Percentiles rank a stretch among this genome's conserved stretches.
Conservation (phyloP, 257 asterid species). For the Capsicum chinense region DNA sequence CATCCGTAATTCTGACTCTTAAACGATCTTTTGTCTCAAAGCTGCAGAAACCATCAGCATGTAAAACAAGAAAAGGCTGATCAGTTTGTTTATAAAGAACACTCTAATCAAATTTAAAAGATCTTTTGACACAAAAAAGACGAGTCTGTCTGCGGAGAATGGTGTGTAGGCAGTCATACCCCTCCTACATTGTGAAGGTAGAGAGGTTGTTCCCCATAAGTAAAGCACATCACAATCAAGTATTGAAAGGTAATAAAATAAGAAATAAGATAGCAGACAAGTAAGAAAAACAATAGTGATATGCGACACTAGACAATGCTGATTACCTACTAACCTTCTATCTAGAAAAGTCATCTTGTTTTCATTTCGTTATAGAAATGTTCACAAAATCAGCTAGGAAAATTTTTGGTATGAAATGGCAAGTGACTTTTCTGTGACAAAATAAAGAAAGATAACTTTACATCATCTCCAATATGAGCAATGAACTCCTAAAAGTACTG, state of each 20-base stretch:
- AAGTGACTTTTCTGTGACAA: too few species aligned
- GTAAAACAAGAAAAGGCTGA: not conserved
- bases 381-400: too few species aligned
- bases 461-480: too few species aligned
- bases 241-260: not conserved
- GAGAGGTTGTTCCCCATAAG: not conserved
- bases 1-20: constrained; percentile 31
- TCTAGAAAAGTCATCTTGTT: too few species aligned
- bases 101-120: not conserved
- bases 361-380: too few species aligned
- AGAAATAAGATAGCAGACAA: too few species aligned
- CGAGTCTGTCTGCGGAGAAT: not conserved
- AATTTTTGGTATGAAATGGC: too few species aligned
- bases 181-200: not conserved
- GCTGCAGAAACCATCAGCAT: constrained; percentile 27
- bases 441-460: too few species aligned
- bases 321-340: too few species aligned
- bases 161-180: not conserved
- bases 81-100: not conserved
- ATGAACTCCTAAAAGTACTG: too few species aligned
- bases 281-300: too few species aligned
- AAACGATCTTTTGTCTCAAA: constrained; percentile 25
- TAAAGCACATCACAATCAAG: not conserved
- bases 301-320: too few species aligned
- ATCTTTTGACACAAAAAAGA: not conserved